phyloP scores from a whole-genome alignment of 1,284 basidiomycete genomes.

The Gomphus bonarii region DNA sequence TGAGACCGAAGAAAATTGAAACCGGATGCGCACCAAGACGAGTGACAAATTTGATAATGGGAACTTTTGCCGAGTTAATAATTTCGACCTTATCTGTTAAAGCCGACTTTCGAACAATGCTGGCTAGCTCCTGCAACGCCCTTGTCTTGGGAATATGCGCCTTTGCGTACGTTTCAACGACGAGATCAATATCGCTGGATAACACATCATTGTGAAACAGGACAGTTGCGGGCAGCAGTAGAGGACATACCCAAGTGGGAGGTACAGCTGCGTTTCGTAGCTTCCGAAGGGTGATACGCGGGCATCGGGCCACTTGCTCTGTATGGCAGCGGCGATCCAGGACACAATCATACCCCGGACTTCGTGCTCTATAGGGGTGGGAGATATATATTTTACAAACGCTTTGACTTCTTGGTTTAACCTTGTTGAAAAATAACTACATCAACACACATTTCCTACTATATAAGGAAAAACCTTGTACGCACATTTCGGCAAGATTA shows the following conservation, averaged over 20 bases:
- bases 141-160: conserved; percentile 46
- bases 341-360: conserved; percentile 69
- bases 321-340: conserved; percentile 62
- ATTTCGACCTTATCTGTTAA: conserved; percentile 69
- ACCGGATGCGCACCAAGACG: conserved; percentile 31
- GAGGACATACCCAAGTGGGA: conserved; percentile 77
- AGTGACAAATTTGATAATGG: conserved; percentile 89
- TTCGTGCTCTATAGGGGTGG: conserved; percentile 78
- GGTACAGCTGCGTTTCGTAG: conserved; percentile 89
- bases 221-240: background rate
- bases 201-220: background rate
- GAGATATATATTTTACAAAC: conserved; percentile 83
- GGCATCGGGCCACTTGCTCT: conserved; percentile 67
- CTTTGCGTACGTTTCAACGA: conserved; percentile 58
- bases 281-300: conserved; percentile 84
- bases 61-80: conserved; percentile 85
- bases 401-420: conserved; percentile 78
- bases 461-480: conserved; percentile 13
- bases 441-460: background rate
- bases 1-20: background rate
- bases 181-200: conserved; percentile 66
- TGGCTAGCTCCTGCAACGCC: conserved; percentile 55
- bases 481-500: conserved; percentile 76
- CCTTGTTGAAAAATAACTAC: conserved; percentile 31
- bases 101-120: conserved; percentile 47